These are phyloP conservation scores for Fusarium sp. DNA, from an alignment of 2,329 filamentous ascomycete species.

Conservation along the genomic window DNA sequence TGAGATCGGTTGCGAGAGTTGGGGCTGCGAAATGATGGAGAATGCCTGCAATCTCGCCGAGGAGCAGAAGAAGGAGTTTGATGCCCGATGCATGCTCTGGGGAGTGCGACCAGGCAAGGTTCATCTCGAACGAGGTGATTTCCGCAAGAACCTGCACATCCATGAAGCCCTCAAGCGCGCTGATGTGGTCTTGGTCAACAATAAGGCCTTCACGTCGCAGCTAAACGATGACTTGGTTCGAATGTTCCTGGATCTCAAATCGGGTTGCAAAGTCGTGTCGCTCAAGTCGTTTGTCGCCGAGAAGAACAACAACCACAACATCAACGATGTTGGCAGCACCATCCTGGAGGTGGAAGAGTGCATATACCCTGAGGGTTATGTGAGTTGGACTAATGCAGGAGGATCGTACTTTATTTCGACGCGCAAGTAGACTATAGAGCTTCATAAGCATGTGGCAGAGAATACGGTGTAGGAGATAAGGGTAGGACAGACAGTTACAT, in stretches of 20 bases:
- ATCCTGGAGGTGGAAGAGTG: slow-evolving; percentile 80
- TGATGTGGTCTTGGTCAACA: slow-evolving; percentile 98
- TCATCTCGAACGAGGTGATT: slow-evolving; percentile 86
- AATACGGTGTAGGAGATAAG: slow-evolving; percentile 35
- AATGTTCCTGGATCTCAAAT: slow-evolving; percentile 93
- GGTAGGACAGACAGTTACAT: slow-evolving; percentile 30
- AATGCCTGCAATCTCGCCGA: slow-evolving; percentile 88
- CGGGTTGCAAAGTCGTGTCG: slow-evolving; percentile 89
- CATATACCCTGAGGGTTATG: slow-evolving; percentile 75
- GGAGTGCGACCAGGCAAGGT: slow-evolving; percentile 84
- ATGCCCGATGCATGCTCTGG: slow-evolving; percentile 89
- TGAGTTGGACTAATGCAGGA: slow-evolving; percentile 90
- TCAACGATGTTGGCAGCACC: slow-evolving; percentile 83
- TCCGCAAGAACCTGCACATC: slow-evolving; percentile 79
- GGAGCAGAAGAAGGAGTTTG: slow-evolving; percentile 85
- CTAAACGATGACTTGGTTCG: slow-evolving; percentile 88
- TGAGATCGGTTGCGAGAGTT: slow-evolving; percentile 92
- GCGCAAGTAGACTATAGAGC: slow-evolving; percentile 68
- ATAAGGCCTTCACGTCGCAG: slow-evolving; percentile 91
- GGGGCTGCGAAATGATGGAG: slow-evolving; percentile 96
- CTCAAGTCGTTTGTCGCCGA: slow-evolving; percentile 91
- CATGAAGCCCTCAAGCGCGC: slow-evolving; percentile 81
- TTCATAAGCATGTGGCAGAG: slow-evolving; percentile 50
- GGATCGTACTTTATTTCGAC: slow-evolving; percentile 92
- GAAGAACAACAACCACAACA: slow-evolving; percentile 80